These are phyloP conservation scores for Jacaranda mimosifolia DNA, from an alignment of 257 asterid species.

Conservation along the genomic window DNA sequence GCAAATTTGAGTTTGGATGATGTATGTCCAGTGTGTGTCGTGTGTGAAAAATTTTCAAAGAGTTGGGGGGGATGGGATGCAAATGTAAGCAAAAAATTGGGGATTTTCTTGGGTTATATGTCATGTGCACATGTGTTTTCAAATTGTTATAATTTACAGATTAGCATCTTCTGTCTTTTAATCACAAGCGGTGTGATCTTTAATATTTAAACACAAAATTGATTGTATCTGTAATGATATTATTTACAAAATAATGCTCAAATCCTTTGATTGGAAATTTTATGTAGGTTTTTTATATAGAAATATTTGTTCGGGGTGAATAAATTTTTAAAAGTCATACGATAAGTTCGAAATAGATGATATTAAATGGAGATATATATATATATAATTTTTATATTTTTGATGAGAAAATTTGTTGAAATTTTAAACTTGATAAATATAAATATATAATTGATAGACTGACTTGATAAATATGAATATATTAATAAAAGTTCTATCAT, in stretches of 20 bases:
- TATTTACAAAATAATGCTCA: background rate
- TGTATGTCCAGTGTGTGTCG: constrained; percentile 20
- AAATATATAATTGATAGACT: background rate
- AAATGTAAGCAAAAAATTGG: constrained; percentile 15
- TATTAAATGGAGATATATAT: no score
- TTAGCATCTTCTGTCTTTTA: background rate
- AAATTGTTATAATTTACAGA: background rate
- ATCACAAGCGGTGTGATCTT: no score
- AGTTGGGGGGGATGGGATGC: background rate
- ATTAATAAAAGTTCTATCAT: no score
- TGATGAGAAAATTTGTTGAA: background rate
- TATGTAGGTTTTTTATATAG: no score
- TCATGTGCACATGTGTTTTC: constrained; percentile 17
- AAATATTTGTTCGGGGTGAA: no score
- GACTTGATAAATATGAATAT: no score
- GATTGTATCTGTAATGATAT: background rate
- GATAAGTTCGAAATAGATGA: no score
- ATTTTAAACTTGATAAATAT: background rate
- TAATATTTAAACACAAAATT: background rate
- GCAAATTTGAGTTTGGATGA: constrained; percentile 24
- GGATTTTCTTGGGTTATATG: constrained; percentile 16
- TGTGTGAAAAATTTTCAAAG: constrained; percentile 20
- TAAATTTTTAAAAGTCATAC: no score
- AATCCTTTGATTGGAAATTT: background rate
- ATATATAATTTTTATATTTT: no score